phyloP scores from a whole-genome alignment of 495 filamentous ascomycete species.

The Durotheca rogersii region DNA sequence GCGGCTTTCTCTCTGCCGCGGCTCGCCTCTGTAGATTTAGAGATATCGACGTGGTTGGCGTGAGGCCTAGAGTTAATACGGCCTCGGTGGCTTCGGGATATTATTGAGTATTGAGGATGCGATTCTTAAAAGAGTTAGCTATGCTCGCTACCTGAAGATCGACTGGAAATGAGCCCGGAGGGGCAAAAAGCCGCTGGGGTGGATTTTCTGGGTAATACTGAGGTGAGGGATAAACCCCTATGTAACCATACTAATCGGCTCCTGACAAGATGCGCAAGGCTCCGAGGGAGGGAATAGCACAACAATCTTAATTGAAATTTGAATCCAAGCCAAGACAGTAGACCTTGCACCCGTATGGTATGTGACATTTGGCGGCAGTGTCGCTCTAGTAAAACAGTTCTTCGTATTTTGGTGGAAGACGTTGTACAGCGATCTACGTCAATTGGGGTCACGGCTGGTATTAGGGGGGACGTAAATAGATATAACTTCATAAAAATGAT shows the following conservation, averaged over 20 bases:
- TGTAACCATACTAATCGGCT: too few species aligned
- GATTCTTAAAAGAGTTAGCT: too few species aligned
- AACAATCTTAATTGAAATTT: background rate
- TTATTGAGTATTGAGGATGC: too few species aligned
- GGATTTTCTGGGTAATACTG: too few species aligned
- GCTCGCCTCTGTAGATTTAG: too few species aligned
- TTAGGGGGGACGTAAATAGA: too few species aligned
- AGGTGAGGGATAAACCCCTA: too few species aligned
- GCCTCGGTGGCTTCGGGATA: conserved; percentile 9
- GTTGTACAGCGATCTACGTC: background rate
- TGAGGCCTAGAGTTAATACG: conserved; percentile 14
- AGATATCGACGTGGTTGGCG: conserved; percentile 1
- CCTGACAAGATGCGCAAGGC: conserved; percentile 1
- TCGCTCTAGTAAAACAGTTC: conserved; percentile 1
- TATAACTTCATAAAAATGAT: too few species aligned
- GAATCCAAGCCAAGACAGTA: background rate
- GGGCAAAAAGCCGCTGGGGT: too few species aligned
- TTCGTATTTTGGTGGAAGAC: background rate
- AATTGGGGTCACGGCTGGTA: too few species aligned
- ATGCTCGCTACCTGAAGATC: too few species aligned
- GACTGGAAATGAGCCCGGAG: too few species aligned
- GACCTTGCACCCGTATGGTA: conserved; percentile 1
- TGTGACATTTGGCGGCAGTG: background rate
- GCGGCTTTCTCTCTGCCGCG: conserved; percentile 8
- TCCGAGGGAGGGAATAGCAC: background rate